phyloP scores from a whole-genome alignment of 305 asterid genomes.

The Fraxinus baroniana region DNA sequence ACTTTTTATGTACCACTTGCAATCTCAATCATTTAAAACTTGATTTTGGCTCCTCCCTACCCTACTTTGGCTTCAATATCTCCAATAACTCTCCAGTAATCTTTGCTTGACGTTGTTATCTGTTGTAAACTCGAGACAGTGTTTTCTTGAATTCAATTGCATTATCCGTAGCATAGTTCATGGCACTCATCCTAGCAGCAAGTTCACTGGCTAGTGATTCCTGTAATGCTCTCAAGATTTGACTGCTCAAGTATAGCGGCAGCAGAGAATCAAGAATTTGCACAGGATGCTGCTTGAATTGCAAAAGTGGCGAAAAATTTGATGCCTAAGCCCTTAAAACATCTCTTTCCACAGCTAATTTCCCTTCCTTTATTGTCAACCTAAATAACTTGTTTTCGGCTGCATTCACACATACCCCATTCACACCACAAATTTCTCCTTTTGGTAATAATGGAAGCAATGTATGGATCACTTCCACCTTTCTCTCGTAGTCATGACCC shows the following conservation, averaged over 20 bases:
- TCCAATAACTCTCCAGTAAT: slow-evolving; percentile 92
- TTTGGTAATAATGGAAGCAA: slow-evolving; percentile 71
- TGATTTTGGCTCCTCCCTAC: too few species aligned
- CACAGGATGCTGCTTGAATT: slow-evolving; percentile 89
- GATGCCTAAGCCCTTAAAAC: slow-evolving; percentile 50
- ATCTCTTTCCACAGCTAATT: slow-evolving; percentile 73
- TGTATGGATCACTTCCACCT: slow-evolving; percentile 50
- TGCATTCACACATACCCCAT: slow-evolving; percentile 33
- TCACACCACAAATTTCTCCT: slow-evolving; percentile 78
- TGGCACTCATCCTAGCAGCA: slow-evolving; percentile 90
- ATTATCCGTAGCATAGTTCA: slow-evolving; percentile 82
- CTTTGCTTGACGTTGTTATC: slow-evolving; percentile 77
- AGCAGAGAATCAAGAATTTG: slow-evolving; percentile 84
- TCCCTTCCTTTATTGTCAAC: slow-evolving; percentile 70
- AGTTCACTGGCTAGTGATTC: slow-evolving; percentile 92
- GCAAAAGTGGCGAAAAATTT: slow-evolving; percentile 79
- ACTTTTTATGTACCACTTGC: too few species aligned
- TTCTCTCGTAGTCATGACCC: too few species aligned
- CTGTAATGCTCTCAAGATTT: slow-evolving; percentile 82
- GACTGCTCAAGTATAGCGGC: slow-evolving; percentile 89
- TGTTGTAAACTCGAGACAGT: slow-evolving; percentile 64
- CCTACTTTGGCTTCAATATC: slow-evolving; percentile 25
- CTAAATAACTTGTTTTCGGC: slow-evolving; percentile 14
- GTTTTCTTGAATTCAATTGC: slow-evolving; percentile 68
- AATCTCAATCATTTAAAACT: too few species aligned